Percentiles rank a stretch among this genome's conserved stretches.
Conservation (phyloP, 108 stramenopile genomes). For the Epipyxis sp. region DNA sequence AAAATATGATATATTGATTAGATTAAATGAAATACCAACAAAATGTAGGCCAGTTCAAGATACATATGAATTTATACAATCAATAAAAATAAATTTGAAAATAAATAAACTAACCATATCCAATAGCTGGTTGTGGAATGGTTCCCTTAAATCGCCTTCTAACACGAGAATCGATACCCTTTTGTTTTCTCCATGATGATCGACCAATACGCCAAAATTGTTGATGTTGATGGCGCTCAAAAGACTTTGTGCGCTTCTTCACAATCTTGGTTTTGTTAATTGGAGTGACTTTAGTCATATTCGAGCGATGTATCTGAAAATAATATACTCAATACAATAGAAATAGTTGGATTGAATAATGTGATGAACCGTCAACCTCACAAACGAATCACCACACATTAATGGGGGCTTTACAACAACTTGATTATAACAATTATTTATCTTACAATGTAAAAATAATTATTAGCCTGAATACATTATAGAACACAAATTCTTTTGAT, state of each 20-base stretch:
- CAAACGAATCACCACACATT: no score
- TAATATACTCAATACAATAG: no score
- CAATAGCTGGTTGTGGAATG: slow-evolving; percentile 93
- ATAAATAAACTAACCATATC: slow-evolving; percentile 72
- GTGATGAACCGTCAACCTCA: no score
- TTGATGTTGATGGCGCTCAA: slow-evolving; percentile 96
- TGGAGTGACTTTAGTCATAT: slow-evolving; percentile 84
- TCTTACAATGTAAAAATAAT: no score
- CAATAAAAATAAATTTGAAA: not conserved
- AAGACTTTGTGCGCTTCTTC: slow-evolving; percentile 99
- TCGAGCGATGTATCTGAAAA: no score
- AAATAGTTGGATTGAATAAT: no score
- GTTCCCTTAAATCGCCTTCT: slow-evolving; percentile 99
- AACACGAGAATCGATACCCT: slow-evolving; percentile 99
- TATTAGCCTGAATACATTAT: no score
- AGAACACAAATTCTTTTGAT: no score
- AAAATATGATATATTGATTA: not conserved
- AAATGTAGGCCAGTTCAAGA: not conserved
- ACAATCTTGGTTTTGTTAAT: slow-evolving; percentile 90
- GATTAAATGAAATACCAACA: not conserved
- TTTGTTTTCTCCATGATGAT: slow-evolving; percentile 96
- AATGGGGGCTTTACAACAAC: no score
- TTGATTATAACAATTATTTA: no score
- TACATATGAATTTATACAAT: not conserved
- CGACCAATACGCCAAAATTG: slow-evolving; percentile 89